Percentiles rank a stretch among this genome's conserved stretches.
phyloP scores from a whole-genome alignment of 208 protist genomes.

The Plasmodiophora brassicae region DNA sequence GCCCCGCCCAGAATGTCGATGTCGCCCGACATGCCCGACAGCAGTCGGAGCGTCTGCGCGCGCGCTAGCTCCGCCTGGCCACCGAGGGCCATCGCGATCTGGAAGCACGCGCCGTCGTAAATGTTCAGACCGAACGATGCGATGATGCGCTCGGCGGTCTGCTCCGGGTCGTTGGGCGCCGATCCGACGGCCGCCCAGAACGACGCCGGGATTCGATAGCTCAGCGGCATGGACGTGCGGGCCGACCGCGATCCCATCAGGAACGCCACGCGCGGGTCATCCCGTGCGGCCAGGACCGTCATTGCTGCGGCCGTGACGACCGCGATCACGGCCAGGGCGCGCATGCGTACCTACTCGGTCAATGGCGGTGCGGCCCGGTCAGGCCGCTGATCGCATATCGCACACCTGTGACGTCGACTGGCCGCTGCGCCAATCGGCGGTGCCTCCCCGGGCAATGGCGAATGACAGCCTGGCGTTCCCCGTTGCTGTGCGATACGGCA shows the following conservation, averaged over 20 bases:
- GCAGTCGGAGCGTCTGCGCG: background rate
- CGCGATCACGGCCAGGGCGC: too few relatives aligned
- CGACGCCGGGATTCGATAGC: slow-evolving; percentile 2
- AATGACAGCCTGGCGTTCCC: too few relatives aligned
- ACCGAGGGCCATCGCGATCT: background rate
- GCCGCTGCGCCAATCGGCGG: too few relatives aligned
- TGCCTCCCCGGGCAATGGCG: too few relatives aligned
- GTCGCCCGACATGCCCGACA: background rate
- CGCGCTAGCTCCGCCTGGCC: background rate
- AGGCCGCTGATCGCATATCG: too few relatives aligned
- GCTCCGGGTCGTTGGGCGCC: background rate
- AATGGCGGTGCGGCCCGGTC: too few relatives aligned
- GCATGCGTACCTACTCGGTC: too few relatives aligned
- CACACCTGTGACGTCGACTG: too few relatives aligned
- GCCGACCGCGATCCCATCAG: background rate
- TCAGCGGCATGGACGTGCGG: background rate
- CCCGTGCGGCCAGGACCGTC: too few relatives aligned
- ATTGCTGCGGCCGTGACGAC: too few relatives aligned
- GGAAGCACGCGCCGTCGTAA: slow-evolving; percentile 19
- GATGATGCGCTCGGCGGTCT: background rate
- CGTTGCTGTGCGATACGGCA: too few relatives aligned
- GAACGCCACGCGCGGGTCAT: slow-evolving; percentile 5
- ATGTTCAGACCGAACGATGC: slow-evolving; percentile 17
- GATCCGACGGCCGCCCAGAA: background rate
- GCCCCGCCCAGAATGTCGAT: background rate